Conservation (phyloP, 148 eudicot genomes). For the Silene uniflora region DNA sequence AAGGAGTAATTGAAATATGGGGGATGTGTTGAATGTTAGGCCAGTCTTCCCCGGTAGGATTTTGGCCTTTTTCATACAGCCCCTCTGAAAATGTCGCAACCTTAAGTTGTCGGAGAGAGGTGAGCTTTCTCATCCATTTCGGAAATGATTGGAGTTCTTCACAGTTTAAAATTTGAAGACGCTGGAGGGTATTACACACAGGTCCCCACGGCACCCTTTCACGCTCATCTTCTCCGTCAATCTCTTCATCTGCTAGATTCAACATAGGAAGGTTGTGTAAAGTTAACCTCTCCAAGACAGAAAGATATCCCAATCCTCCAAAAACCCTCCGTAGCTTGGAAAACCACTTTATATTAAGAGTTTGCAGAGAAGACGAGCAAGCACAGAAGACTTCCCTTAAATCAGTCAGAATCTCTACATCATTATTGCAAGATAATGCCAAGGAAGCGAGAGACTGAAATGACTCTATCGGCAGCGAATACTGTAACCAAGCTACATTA, state of each 20-base stretch:
- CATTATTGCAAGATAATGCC: not conserved
- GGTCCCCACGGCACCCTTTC: not conserved
- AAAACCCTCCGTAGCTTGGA: not conserved
- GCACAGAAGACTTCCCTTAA: not conserved
- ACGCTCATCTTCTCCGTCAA: not conserved
- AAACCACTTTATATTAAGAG: not conserved
- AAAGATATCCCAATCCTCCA: not conserved
- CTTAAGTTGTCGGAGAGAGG: not conserved
- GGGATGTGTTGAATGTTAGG: no score
- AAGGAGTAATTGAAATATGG: no score
- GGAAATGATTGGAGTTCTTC: constrained; percentile 5
- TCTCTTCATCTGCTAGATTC: not conserved
- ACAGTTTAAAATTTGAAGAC: not conserved
- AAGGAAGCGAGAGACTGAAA: not conserved
- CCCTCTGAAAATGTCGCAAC: no score
- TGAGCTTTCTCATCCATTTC: constrained; percentile 16
- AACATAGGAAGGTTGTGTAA: not conserved
- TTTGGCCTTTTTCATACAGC: no score
- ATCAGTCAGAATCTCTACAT: not conserved
- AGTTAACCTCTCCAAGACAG: not conserved
- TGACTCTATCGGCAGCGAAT: not conserved
- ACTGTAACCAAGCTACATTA: not conserved
- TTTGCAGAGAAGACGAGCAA: constrained; percentile 1
- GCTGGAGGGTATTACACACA: not conserved
- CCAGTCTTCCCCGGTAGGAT: no score